phyloP scores from a whole-genome alignment of 129 eudicot genomes.

The Calendula officinalis region DNA sequence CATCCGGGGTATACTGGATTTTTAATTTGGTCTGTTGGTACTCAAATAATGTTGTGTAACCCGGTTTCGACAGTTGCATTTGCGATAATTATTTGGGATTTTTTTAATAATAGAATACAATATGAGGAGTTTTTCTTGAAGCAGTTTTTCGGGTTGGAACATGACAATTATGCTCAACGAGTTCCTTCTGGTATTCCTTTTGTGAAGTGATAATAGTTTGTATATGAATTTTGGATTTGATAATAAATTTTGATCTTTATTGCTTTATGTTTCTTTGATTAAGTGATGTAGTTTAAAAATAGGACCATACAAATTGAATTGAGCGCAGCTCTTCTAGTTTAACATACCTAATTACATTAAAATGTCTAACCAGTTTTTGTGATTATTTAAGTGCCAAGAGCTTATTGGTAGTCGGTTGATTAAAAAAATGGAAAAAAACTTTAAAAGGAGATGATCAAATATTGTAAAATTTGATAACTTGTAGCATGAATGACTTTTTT shows the following conservation, averaged over 20 bases:
- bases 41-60: conserved; percentile 82
- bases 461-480: too few species aligned
- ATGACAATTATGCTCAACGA: conserved; percentile 53
- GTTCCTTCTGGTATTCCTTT: conserved; percentile 87
- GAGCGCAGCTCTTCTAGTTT: too few species aligned
- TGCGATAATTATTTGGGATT: conserved; percentile 61
- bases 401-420: too few species aligned
- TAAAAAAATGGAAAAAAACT: too few species aligned
- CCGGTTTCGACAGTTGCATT: conserved; percentile 63
- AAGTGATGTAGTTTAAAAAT: too few species aligned
- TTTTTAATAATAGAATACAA: conserved; percentile 58
- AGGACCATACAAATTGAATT: too few species aligned
- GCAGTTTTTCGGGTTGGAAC: conserved; percentile 61
- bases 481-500: too few species aligned
- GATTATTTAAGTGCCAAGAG: too few species aligned
- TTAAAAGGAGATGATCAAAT: too few species aligned
- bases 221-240: conserved; percentile 13
- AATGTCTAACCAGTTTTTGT: too few species aligned
- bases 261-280: not conserved
- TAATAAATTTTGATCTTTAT: conserved; percentile 14
- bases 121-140: conserved; percentile 82
- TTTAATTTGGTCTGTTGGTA: conserved; percentile 83
- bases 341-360: too few species aligned
- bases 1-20: conserved; percentile 88
- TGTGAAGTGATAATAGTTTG: conserved; percentile 41